A percentile compares a stretch with the other conserved stretches of the same genome.
phyloP scores from a whole-genome alignment of 176 grass and related monocot genomes.

The Cymbopogon citratus region DNA sequence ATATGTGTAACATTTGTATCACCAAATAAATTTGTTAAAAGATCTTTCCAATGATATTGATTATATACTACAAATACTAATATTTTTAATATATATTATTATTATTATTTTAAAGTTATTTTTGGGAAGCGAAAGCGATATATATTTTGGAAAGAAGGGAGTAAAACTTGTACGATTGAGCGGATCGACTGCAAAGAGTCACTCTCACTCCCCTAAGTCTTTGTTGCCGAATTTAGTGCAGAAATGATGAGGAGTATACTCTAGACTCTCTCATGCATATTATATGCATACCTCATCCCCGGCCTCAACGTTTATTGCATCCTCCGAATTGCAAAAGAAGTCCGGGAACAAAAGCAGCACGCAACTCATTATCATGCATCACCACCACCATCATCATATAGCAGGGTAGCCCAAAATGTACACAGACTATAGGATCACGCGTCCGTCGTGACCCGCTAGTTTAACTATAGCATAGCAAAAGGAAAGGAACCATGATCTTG shows the following conservation, averaged over 20 bases:
- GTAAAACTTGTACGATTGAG: not conserved
- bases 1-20: too few relatives aligned
- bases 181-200: not conserved
- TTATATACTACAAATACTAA: too few relatives aligned
- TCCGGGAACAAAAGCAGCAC: not conserved
- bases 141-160: too few relatives aligned
- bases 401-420: not conserved
- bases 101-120: too few relatives aligned
- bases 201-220: not conserved
- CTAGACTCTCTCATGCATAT: not conserved
- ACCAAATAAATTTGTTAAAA: too few relatives aligned
- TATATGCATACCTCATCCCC: not conserved
- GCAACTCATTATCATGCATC: not conserved
- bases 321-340: not conserved
- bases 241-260: not conserved
- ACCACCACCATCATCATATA: not conserved
- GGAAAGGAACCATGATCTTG: not conserved
- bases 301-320: not conserved
- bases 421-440: constrained; percentile 7
- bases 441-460: not conserved
- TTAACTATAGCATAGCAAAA: not conserved
- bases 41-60: too few relatives aligned
- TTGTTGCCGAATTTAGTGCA: not conserved
- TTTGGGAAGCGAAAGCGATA: too few relatives aligned
- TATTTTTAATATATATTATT: too few relatives aligned